Conservation (phyloP, 2,329 filamentous ascomycete species). For the Pezicula radicicola region DNA sequence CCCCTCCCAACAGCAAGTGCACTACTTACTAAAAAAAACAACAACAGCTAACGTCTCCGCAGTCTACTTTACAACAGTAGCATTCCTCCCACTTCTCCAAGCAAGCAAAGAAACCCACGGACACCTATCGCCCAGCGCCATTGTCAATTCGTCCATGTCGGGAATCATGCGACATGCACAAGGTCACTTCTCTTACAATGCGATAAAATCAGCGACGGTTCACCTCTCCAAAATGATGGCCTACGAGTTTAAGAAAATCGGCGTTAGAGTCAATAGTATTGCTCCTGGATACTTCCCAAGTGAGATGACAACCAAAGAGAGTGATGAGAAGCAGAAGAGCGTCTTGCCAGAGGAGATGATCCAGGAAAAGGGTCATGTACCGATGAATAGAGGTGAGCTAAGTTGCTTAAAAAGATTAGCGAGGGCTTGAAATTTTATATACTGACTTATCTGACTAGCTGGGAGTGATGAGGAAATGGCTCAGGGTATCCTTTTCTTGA, state of each 20-base stretch:
- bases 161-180: constrained; percentile 24
- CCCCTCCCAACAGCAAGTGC: too few relatives aligned
- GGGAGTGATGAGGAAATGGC: constrained; percentile 51
- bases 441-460: constrained; percentile 32
- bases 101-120: constrained; percentile 45
- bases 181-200: constrained; percentile 31
- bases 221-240: constrained; percentile 55
- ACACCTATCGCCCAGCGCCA: constrained; percentile 19
- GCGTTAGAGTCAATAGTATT: constrained; percentile 54
- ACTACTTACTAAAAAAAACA: neutral
- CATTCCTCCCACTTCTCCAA: constrained; percentile 58
- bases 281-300: constrained; percentile 54
- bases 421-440: too few relatives aligned
- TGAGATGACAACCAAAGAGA: constrained; percentile 49
- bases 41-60: constrained; percentile 61
- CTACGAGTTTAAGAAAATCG: constrained; percentile 48
- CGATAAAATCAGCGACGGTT: constrained; percentile 45
- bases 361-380: constrained; percentile 48
- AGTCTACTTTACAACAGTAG: constrained; percentile 62
- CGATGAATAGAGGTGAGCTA: constrained; percentile 19
- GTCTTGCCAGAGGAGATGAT: constrained; percentile 47
- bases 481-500: constrained; percentile 49
- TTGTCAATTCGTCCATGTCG: constrained; percentile 25
- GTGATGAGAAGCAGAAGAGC: constrained; percentile 48
- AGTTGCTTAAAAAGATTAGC: too few relatives aligned